Conservation (phyloP, 257 asterid genomes). For the Marsdenia floribunda region DNA sequence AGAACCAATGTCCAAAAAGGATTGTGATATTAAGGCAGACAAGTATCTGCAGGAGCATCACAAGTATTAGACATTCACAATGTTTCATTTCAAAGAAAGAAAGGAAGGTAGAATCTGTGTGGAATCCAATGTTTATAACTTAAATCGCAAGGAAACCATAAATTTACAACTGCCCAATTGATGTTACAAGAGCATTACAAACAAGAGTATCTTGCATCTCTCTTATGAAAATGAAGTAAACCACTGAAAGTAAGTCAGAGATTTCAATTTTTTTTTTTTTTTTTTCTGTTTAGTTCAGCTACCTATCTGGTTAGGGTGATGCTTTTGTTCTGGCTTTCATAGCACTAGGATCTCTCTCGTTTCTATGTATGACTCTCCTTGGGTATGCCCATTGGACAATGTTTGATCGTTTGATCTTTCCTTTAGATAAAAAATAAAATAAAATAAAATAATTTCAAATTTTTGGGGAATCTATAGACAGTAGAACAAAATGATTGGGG, state of each 20-base stretch:
- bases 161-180: background rate
- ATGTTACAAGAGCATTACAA: background rate
- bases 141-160: background rate
- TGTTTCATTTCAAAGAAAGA: background rate
- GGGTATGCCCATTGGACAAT: too few species aligned
- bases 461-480: too few species aligned
- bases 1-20: slow-evolving; percentile 96
- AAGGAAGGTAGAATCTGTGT: background rate
- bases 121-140: background rate
- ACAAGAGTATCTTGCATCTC: background rate
- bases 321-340: too few species aligned
- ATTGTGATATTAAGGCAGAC: slow-evolving; percentile 85
- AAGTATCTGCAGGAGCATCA: slow-evolving; percentile 55
- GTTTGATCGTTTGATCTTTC: too few species aligned
- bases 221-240: background rate
- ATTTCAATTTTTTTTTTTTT: background rate
- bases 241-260: background rate
- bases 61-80: background rate
- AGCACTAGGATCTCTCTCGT: too few species aligned
- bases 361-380: too few species aligned
- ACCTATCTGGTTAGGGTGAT: too few species aligned
- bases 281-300: too few species aligned
- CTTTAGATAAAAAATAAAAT: too few species aligned
- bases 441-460: too few species aligned
- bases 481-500: too few species aligned